Percentiles rank a stretch among this genome's conserved stretches.
These are phyloP conservation scores for Colletotrichum sp. DNA, from an alignment of 2,329 filamentous ascomycete genomes.

Conservation along the genomic window DNA sequence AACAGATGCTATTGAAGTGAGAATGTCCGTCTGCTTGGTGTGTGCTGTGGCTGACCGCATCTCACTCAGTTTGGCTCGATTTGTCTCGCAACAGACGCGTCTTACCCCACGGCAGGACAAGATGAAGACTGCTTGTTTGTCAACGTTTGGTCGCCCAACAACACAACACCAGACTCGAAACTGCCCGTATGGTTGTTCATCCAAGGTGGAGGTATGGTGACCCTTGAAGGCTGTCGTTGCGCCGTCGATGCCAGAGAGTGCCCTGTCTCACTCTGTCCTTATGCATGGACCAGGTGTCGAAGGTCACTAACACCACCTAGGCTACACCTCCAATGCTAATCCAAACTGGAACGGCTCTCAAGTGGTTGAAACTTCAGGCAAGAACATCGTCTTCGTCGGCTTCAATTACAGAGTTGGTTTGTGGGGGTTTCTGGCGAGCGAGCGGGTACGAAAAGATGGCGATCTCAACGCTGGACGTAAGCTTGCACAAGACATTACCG, in stretches of 20 bases:
- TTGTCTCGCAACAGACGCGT: conserved; percentile 44
- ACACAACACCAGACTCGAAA: conserved; percentile 53
- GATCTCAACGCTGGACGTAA: conserved; percentile 61
- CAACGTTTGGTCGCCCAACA: conserved; percentile 65
- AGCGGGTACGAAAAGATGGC: conserved; percentile 58
- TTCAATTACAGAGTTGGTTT: conserved; percentile 69
- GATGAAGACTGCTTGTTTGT: conserved; percentile 74
- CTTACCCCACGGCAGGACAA: conserved; percentile 31
- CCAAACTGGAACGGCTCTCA: conserved; percentile 55
- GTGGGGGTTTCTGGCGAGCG: conserved; percentile 66
- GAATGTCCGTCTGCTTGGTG: neutral
- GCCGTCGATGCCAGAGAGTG: neutral
- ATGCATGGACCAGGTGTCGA: neutral
- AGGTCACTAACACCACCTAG: conserved; percentile 25
- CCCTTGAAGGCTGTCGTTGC: neutral
- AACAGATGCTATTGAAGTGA: conserved; percentile 41
- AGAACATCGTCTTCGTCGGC: conserved; percentile 59
- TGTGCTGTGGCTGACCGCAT: neutral
- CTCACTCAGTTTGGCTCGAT: conserved; percentile 50
- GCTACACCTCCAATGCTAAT: conserved; percentile 53
- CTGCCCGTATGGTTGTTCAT: conserved; percentile 69
- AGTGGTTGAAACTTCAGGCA: conserved; percentile 47
- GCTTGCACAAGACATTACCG: rapidly evolving
- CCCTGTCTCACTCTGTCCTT: neutral
- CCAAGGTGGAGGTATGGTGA: conserved; percentile 50